Conservation (phyloP, 2,329 filamentous ascomycete species). For the Coniochaeta sp. region DNA sequence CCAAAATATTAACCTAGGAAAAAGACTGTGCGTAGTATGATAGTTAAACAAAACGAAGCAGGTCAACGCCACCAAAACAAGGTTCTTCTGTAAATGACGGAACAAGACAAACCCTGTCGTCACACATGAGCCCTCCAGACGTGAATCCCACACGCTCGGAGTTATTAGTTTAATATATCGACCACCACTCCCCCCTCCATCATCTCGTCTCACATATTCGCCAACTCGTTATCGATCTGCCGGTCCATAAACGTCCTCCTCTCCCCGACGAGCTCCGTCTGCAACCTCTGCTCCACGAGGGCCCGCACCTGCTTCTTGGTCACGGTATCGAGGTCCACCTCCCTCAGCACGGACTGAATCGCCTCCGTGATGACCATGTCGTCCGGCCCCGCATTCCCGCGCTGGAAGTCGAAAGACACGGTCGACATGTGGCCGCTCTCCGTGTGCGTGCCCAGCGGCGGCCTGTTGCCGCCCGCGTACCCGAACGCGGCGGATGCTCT, state of each 20-base stretch:
- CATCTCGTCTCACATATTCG: conserved; percentile 66
- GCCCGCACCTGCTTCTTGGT: conserved; percentile 96
- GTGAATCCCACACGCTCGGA: background rate
- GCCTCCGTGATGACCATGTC: conserved; percentile 77
- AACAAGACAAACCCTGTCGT: background rate
- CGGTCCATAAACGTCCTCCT: conserved; percentile 83
- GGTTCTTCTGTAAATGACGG: background rate
- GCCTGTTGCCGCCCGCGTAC: conserved; percentile 37
- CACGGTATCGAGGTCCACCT: conserved; percentile 92
- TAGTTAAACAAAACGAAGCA: background rate
- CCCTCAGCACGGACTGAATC: conserved; percentile 72
- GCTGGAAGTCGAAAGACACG: conserved; percentile 54
- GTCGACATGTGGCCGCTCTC: conserved; percentile 37
- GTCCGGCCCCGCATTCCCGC: conserved; percentile 58
- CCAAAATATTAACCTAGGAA: background rate
- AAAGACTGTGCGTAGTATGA: background rate
- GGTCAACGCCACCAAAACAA: background rate
- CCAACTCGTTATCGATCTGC: conserved; percentile 88
- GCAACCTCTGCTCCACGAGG: conserved; percentile 85
- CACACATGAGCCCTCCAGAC: conserved; percentile 1
- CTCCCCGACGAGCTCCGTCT: conserved; percentile 82
- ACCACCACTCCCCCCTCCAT: background rate
- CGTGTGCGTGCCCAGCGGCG: conserved; percentile 32
- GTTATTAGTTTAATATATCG: conserved; percentile 2
- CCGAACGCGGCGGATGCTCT: conserved; percentile 40